Base-by-base conservation (phyloP, 768 basidiomycete genomes). In the Phallus indusiatus region DNA sequence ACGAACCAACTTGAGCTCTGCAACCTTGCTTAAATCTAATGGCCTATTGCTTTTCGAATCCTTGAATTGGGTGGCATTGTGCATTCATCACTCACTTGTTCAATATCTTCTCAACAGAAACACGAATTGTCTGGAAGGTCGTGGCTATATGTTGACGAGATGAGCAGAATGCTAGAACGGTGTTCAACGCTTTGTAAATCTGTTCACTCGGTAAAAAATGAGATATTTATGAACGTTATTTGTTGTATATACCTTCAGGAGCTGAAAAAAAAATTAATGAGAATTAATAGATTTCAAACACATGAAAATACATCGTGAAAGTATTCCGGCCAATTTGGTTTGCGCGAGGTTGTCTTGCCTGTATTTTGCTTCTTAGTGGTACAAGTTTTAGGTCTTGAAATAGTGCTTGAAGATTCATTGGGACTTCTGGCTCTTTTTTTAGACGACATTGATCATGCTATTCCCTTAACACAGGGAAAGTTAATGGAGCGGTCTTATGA, bases 141-240 rank as follows among this genome's bases (percentile, higher is more conserved):
- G 82, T 84, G 7, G 90, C 87, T 35, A 94, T 70, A 62, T 88
- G 82, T 63, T 89, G 88, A 61, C 89, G 78, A 0, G 89, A 84
- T 1, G 89, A 88, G 42, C 91, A 79, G 66, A 95, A 95, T 0
- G 88, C 91, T 46, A 94, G 78, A 4, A 95, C 89, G 14, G 91
- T 90, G 64, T 94, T 94, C 51, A 94, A 73, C 10, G 91, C 89
- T 89, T 94, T 54, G 17, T n/a, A 51, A 22, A 8, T n/a, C 33
- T 35, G 42, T 81, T 55, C 60, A 65, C 64, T 66, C 12, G 64
- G 67, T 60, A 2, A n/a, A 49, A 55, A 59, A 53, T 9, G 12
- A 36, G 28, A 17, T 34, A 52, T 33, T 18, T 36, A 58, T 36
- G 34, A 48, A 16, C 50, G 33, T 12, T 35, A 50, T 18, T 37